Conservation (phyloP, 2,329 filamentous ascomycete species). For the Coniella vitis region DNA sequence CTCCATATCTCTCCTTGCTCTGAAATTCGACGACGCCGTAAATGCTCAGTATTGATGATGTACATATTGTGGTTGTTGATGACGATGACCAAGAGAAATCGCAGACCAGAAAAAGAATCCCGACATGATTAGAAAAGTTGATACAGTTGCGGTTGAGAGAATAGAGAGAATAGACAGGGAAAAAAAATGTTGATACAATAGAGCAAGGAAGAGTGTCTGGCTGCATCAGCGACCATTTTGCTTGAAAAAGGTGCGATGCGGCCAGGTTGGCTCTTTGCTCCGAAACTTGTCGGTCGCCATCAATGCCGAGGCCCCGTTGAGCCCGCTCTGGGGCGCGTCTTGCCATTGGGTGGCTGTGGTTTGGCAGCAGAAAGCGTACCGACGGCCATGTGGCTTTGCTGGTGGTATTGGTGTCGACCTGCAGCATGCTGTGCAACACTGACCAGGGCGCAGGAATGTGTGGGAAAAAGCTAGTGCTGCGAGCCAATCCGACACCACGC, state of each 20-base stretch:
- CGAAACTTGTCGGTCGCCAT: background rate
- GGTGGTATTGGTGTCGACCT: background rate
- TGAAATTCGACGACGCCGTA: conserved; percentile 12
- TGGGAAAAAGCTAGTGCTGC: background rate
- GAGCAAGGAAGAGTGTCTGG: conserved; percentile 1
- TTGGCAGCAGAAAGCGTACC: too few species aligned
- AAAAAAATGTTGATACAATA: conserved; percentile 13
- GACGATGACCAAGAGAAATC: conserved; percentile 1
- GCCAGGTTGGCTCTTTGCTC: conserved; percentile 1
- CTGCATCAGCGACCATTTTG: background rate
- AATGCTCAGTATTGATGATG: conserved; percentile 8
- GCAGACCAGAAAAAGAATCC: conserved; percentile 6
- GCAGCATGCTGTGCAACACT: background rate
- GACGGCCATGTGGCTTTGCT: background rate
- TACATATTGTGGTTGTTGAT: conserved; percentile 9
- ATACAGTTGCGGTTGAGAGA: too few species aligned
- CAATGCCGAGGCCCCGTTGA: conserved; percentile 15
- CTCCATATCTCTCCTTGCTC: conserved; percentile 5
- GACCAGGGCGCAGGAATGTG: background rate
- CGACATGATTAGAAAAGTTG: conserved; percentile 9
- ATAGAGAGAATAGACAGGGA: conserved; percentile 16
- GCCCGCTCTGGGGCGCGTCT: conserved; percentile 9
- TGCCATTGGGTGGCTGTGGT: background rate
- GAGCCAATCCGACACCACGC: too few species aligned
- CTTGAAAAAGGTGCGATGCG: conserved; percentile 7